Conservation (phyloP, 1,284 basidiomycete species). For the Anthracocystis setariae region DNA sequence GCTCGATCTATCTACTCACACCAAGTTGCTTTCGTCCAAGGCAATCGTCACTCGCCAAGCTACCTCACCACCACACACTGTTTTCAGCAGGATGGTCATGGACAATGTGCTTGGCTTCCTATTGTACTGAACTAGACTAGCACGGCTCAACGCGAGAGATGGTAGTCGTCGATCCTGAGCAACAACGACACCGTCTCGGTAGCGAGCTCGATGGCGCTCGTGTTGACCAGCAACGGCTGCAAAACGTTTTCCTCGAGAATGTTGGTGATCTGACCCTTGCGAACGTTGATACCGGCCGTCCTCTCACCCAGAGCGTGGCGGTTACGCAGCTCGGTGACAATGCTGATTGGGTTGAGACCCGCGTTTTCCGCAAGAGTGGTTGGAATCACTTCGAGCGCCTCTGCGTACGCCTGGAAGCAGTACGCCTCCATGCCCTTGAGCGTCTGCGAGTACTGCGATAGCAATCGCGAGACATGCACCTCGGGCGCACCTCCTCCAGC, state of each 20-base stretch:
- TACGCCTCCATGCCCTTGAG: conserved; percentile 99
- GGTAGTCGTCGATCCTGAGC: conserved; percentile 94
- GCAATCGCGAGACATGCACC: conserved; percentile 93
- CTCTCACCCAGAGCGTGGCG: conserved; percentile 93
- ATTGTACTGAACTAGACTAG: background rate
- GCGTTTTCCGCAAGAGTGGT: conserved; percentile 98
- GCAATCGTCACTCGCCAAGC: too few relatives aligned
- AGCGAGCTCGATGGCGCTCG: conserved; percentile 91
- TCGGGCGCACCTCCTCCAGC: conserved; percentile 98
- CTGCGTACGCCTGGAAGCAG: conserved; percentile 98
- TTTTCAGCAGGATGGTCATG: too few relatives aligned
- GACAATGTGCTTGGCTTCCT: background rate
- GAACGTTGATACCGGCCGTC: conserved; percentile 95
- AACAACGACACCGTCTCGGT: conserved; percentile 98
- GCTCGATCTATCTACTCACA: too few relatives aligned
- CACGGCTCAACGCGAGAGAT: conserved; percentile 55
- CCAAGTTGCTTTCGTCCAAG: too few relatives aligned
- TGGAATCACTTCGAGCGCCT: conserved; percentile 96
- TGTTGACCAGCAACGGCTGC: conserved; percentile 93
- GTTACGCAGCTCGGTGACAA: conserved; percentile 97
- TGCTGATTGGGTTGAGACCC: conserved; percentile 95
- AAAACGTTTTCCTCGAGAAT: conserved; percentile 97
- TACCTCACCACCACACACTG: too few relatives aligned
- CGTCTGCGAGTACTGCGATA: conserved; percentile 91
- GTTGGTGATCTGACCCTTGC: conserved; percentile 86